Evolutionary conservation across 805 yeast species (phyloP), one percentile per base, ranked within the genome.

Genomic region (Phaffomyces thermotolerans): DNA sequence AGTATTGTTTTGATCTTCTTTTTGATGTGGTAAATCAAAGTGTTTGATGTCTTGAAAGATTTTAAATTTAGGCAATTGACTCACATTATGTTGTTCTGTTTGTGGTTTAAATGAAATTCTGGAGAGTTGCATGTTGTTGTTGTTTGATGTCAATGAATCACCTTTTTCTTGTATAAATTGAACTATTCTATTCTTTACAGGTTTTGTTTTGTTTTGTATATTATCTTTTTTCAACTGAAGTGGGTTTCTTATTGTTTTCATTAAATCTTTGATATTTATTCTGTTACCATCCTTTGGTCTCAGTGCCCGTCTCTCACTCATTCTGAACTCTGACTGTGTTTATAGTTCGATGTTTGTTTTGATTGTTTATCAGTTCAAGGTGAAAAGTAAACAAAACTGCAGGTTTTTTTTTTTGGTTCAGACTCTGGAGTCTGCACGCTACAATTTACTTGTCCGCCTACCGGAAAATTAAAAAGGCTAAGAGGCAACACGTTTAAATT

Each of bases 261-360:
- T 27, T 27, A 27, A 27, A 10, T 27, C 29, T 10, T 27, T 6
- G 3, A 10, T 1, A 10, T 27, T 27, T 4, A 13, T 9, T 33
- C 22, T 33, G 12, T 33, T 33, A 8, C 14, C 7, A 17, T 33
- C 35, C 10, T 18, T 17, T 1, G 17, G 12, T 22, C 35, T 14
- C 4, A 41, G 41, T 13, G 40, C 32, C 3, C 39, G 30, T 22
- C 41, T 38, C 25, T 39, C 41, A 30, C 29, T 38, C 41, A 38
- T 38, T 17, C 12, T n/a, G 4, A 8, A 13, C 29, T 5, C 15
- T 22, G 24, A 23, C 4, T 3, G 7, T n/a, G 6, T 13, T 3
- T 10, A 10, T 27, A 13, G 14, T 12, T 27, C 29, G 10, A 1
- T 10, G 8, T 15, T 35, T 30, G 32, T 3, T 30, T 13, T 30